Base-by-base conservation (phyloP, 495 filamentous ascomycete species). In the Trichoderma parareesei region DNA sequence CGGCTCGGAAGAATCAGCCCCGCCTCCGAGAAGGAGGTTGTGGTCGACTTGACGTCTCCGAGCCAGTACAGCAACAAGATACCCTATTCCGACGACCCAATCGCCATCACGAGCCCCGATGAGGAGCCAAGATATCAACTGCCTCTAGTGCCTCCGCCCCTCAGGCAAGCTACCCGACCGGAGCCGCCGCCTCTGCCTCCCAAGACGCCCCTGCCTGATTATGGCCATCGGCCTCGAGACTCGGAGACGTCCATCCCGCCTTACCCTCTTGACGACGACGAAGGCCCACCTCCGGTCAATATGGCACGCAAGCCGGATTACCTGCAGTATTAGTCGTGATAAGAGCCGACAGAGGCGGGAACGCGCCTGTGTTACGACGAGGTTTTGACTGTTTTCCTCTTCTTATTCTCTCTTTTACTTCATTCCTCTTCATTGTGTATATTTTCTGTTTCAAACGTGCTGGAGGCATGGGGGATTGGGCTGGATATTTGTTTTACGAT, bases 261-360 rank as follows among this genome's bases (percentile, higher is more conserved):
- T 11, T 96, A 97, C 74, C 92, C 92, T 0, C 77, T 87, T 53
- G 83, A 86, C 64, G 90, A 95, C 65, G 90, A 89, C n/a, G 88
- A 88, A 13, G 91, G 92, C 42, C 90, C 90, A 0, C 92, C 92
- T 1, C 75, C 80, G 13, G 91, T 95, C 5, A 93, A 96, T 68
- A 85, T 88, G 79, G 87, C 89, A 64, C 86, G 88, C 71, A 97
- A 97, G 74, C 92, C 92, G 9, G 88, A 90, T 66, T 92, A 87
- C 69, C 81, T 81, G 66, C 38, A 41, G n/a, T 49, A 49, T 49
- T 49, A 49, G 18, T 18, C 27, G 27, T 7, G 18, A 18, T 49
- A 18, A 9, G n/a, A 20, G 20, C 11, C 37, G 9, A 38, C 4
- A 6, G 20, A 57, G 37, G 18, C 13, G 14, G 37, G 53, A 57